These are phyloP conservation scores for Setaria viridis DNA, from an alignment of 202 grass and related monocot genomes.

Conservation along the genomic window DNA sequence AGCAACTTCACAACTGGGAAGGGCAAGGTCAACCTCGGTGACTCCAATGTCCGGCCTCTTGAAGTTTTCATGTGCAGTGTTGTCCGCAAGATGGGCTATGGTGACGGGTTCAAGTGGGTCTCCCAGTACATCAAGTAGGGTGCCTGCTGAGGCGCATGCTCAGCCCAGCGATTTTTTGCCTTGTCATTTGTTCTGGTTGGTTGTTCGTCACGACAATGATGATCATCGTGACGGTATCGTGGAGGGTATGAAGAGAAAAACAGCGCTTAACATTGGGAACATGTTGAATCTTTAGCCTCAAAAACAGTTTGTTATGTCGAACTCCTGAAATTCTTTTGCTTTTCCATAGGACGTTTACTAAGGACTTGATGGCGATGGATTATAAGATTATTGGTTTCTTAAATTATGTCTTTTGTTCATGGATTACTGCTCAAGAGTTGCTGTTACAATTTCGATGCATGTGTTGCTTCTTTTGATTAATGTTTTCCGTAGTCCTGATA, in stretches of 20 bases:
- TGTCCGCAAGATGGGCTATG: constrained; percentile 92
- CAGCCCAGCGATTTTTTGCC: constrained; percentile 51
- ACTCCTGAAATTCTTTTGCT: constrained; percentile 55
- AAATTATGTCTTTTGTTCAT: constrained; percentile 33
- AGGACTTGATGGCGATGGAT: constrained; percentile 46
- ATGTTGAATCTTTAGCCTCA: constrained; percentile 48
- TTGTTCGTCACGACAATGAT: constrained; percentile 44
- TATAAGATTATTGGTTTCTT: constrained; percentile 59
- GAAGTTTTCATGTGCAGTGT: constrained; percentile 99
- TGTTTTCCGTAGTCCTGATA: not conserved
- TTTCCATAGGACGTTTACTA: constrained; percentile 56
- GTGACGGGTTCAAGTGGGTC: constrained; percentile 86
- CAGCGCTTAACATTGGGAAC: constrained; percentile 45
- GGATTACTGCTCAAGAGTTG: not conserved
- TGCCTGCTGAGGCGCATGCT: constrained; percentile 23
- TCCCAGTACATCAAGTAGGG: constrained; percentile 96
- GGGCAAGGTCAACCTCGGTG: constrained; percentile 74
- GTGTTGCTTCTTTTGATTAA: not conserved
- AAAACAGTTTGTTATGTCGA: constrained; percentile 57
- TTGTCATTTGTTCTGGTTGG: constrained; percentile 50
- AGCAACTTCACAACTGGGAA: constrained; percentile 92
- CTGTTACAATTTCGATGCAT: not conserved
- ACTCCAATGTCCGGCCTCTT: constrained; percentile 80
- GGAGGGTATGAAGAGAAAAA: constrained; percentile 55
- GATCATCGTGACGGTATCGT: constrained; percentile 44